Evolutionary conservation across 768 basidiomycete genomes (phyloP).

Genomic region (Leccinellum albellum): DNA sequence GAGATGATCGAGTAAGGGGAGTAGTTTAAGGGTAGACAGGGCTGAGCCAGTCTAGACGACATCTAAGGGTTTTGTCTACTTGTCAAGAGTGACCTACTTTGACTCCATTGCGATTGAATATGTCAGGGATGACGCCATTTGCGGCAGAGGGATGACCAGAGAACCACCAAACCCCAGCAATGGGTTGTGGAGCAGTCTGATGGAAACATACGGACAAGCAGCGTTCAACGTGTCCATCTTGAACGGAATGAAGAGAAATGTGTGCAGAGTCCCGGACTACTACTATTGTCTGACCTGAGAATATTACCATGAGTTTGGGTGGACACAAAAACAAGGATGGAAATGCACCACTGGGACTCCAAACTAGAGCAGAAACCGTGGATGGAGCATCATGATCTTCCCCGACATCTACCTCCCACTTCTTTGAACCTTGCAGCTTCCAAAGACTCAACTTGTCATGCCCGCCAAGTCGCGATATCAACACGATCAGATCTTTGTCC

Average conservation of each 20-base stretch:
- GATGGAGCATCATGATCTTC: constrained; percentile 39
- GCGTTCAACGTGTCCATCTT: constrained; percentile 63
- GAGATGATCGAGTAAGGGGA: constrained; percentile 70
- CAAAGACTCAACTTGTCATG: constrained; percentile 72
- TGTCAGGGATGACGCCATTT: constrained; percentile 59
- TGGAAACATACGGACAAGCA: constrained; percentile 37
- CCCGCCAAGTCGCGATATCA: constrained; percentile 64
- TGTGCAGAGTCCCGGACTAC: constrained; percentile 66
- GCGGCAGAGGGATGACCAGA: constrained; percentile 40
- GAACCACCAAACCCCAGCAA: constrained; percentile 76
- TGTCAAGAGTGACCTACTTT: constrained; percentile 44
- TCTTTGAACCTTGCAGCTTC: constrained; percentile 75
- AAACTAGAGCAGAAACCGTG: constrained; percentile 58
- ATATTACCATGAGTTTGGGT: constrained; percentile 4
- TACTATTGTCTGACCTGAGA: constrained; percentile 63
- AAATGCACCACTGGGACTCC: constrained; percentile 77
- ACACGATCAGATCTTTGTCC: constrained; percentile 74
- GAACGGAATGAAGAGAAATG: constrained; percentile 71
- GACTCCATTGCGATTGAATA: constrained; percentile 63
- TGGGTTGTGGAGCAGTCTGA: constrained; percentile 15
- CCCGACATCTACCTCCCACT: constrained; percentile 79
- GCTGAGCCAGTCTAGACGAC: constrained; percentile 67
- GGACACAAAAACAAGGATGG: neutral
- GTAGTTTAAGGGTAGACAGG: constrained; percentile 60
- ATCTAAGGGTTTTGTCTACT: constrained; percentile 1